Evolutionary conservation across 176 grass and related monocot genomes (phyloP).

Genomic region (Musa itinerans): DNA sequence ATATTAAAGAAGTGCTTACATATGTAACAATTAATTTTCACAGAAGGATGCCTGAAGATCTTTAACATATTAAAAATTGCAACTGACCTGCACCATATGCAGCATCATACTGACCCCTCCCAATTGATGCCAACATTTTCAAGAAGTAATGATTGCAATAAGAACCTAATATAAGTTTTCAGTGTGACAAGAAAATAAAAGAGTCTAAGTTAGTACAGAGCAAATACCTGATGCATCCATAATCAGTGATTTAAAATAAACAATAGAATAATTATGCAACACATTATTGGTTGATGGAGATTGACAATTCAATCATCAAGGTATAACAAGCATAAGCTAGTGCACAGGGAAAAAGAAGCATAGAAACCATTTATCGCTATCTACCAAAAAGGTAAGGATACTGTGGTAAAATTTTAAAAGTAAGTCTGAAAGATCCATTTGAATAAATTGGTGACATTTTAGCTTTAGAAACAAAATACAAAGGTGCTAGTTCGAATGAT

Average conservation of each 20-base stretch:
- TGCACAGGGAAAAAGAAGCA: not conserved
- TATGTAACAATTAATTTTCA: no score
- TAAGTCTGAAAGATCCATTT: no score
- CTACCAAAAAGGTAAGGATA: not conserved
- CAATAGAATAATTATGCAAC: not conserved
- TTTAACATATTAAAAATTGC: not conserved
- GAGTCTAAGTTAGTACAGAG: slow-evolving; percentile 14
- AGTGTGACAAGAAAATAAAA: slow-evolving; percentile 16
- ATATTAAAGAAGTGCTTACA: not conserved
- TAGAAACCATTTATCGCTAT: not conserved
- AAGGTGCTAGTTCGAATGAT: not conserved
- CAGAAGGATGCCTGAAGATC: slow-evolving; percentile 15
- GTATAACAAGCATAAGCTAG: not conserved
- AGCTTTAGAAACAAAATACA: no score
- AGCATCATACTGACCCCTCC: slow-evolving; percentile 76
- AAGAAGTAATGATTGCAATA: slow-evolving; percentile 98
- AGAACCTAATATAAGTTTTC: slow-evolving; percentile 46
- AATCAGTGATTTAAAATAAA: not conserved
- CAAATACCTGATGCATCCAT: not conserved
- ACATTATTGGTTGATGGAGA: no score
- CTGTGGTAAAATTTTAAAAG: no score
- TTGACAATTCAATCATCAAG: no score
- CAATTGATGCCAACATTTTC: slow-evolving; percentile 75
- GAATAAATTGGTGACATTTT: no score
- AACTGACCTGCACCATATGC: slow-evolving; percentile 55